Base-by-base conservation (phyloP, 805 yeast species). In the Komagataella phaffii region DNA sequence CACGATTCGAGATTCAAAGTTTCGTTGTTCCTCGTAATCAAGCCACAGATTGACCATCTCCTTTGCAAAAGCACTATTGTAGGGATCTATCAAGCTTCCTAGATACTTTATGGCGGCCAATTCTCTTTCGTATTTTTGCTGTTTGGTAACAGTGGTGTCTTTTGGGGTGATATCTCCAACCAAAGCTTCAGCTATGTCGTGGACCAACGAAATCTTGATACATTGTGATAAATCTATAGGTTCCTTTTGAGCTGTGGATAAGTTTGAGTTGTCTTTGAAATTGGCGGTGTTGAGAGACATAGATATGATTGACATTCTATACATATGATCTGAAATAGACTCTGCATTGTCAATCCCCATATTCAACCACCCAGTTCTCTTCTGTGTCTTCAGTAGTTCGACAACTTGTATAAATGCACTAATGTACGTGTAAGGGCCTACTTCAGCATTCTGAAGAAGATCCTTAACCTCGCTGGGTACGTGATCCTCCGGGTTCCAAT, bases 141-240 rank as follows among this genome's bases (percentile, higher is more conserved):
- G 71, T 63, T 89, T 88, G 48, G 80, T 71, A 30, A 90, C 78
- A 0, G 58, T 54, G 53, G 76, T 61, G 68, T 89, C 86, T 64
- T 78, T 66, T 59, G 99, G 93, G 1, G 96, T 89, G 50, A 91
- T 87, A 64, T 91, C 99, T 36, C 99, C 99, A 12, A 91, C 98
- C 24, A 91, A 70, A 3, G 90, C 66, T 71, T 91, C 99, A 8
- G 98, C 96, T 59, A 91, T 85, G 65, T 91, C 99, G 70, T 91
- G 99, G 36, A 89, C 81, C 45, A 89, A 71, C 1, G 96, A 89
- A 51, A 91, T 89, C 66, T 85, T 84, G 49, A 82, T 84, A 70
- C 96, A 88, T 58, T 79, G 79, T 54, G 77, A 74, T 23, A 77
- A 71, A 65, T 86, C 80, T 36, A 85, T 71, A 2, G 70, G 66